Base-by-base conservation (phyloP, 495 filamentous ascomycete genomes). In the Aspergillus sparsus region DNA sequence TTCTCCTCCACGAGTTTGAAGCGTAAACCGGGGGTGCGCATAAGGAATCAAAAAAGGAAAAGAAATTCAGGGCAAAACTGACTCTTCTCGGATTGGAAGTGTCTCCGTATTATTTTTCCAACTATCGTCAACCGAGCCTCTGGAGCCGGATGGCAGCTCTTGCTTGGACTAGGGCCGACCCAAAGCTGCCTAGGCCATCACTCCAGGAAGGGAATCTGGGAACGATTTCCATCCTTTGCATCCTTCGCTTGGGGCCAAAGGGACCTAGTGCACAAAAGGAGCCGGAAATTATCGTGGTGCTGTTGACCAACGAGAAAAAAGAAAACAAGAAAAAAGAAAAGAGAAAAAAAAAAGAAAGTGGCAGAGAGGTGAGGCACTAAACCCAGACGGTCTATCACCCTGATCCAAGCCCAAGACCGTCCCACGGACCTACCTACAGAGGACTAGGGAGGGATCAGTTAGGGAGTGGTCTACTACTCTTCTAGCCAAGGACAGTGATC, bases 251-350 rank as follows among this genome's bases (percentile, higher is more conserved):
- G 62, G 62, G 60, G 52, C 60, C 66, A 57, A 68, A 65, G 62
- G 44, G 36, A 47, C 47, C 53, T 65, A 66, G 61, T 55, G 60
- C 31, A 32, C 10, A 62, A 61, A 53, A 61, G 54, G 56, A 62
- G 58, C 63, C 66, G 66, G 66, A 68, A 63, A 66, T 68, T 68
- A 66, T 68, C 63, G 63, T 66, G 63, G 66, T 55, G 55, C 37
- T 54, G 60, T 41, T 49, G 47, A 49, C 60, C 60, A 62, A 66
- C 58, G 42, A 66, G 57, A 61, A 44, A 53, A 46, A 45, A 36
- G 36, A 46, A 58, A 47, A 36, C 36, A 62, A 49, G 44, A 49
- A 58, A 57, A 62, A 55, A 46, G 16, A 57, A 60, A 60, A 57
- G 31, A 39, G 55, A 59, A 39, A 61, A 44, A 55, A 16, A 35